Evolutionary conservation across 2,329 filamentous ascomycete species (phyloP).

Genomic region (Phialocephala subalpina): DNA sequence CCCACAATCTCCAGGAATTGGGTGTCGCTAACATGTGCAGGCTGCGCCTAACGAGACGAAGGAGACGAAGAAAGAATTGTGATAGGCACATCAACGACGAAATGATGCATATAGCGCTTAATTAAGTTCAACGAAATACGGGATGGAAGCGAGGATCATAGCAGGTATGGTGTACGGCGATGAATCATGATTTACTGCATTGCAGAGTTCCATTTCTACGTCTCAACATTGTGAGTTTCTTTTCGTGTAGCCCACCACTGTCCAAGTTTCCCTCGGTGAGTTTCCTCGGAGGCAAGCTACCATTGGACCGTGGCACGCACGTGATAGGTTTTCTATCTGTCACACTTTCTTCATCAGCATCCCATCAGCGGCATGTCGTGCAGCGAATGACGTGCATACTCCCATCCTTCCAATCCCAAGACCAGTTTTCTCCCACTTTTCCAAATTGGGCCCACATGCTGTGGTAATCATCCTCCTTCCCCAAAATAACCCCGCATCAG

Average conservation of each 20-base stretch:
- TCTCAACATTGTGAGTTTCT: not conserved
- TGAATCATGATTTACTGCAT: not conserved
- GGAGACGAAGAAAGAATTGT: slow-evolving; percentile 33
- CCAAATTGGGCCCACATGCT: no score
- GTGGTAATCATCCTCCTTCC: not conserved
- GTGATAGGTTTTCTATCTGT: not conserved
- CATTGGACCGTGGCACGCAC: no score
- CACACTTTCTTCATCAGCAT: not conserved
- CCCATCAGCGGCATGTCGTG: not conserved
- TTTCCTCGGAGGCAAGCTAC: not conserved
- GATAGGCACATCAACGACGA: slow-evolving; percentile 11
- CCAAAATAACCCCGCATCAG: not conserved
- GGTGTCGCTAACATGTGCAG: slow-evolving; percentile 17
- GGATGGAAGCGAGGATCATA: not conserved
- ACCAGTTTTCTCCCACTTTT: no score
- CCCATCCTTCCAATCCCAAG: no score
- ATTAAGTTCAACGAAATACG: not conserved
- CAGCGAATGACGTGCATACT: not conserved
- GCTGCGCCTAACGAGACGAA: slow-evolving; percentile 26
- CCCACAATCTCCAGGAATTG: not conserved
- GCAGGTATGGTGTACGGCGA: slow-evolving; percentile 2
- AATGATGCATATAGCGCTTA: slow-evolving; percentile 2
- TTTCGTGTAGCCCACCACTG: not conserved
- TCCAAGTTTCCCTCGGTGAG: not conserved
- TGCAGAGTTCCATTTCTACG: not conserved